Evolutionary conservation across 177 flowering plant genomes (phyloP).

Genomic region (Telopea speciosissima): DNA sequence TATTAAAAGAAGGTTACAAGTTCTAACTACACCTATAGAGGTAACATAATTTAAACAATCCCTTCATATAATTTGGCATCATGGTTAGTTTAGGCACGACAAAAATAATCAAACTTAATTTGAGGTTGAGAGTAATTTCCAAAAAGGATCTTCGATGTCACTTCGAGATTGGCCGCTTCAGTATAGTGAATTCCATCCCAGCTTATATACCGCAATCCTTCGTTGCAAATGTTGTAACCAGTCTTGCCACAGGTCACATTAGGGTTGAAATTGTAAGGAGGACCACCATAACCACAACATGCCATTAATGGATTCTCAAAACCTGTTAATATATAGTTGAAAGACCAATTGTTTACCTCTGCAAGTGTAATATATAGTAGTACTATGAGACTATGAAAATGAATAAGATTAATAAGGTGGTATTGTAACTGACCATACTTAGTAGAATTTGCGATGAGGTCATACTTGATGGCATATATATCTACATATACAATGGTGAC

Average conservation of each 20-base stretch:
- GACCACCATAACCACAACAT: conserved; percentile 84
- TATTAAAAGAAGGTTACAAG: no score
- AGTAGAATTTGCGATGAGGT: conserved; percentile 51
- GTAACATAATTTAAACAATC: no score
- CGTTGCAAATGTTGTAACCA: conserved; percentile 46
- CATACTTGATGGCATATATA: conserved; percentile 53
- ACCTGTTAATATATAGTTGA: conserved; percentile 29
- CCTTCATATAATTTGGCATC: no score
- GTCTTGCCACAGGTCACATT: conserved; percentile 52
- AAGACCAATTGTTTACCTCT: no score
- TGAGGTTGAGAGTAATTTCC: conserved; percentile 53
- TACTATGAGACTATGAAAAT: no score
- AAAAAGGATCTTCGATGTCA: conserved; percentile 68
- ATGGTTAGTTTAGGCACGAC: conserved; percentile 22
- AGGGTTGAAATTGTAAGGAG: conserved; percentile 69
- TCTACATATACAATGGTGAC: conserved; percentile 53
- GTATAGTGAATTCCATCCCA: conserved; percentile 95
- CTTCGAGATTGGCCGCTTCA: conserved; percentile 63
- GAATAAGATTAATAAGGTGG: no score
- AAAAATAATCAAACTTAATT: conserved; percentile 54
- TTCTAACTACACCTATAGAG: no score
- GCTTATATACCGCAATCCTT: conserved; percentile 40
- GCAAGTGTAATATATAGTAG: no score
- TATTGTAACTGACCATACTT: conserved; percentile 42
- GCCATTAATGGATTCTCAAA: conserved; percentile 71